Evolutionary conservation across 1,284 basidiomycete genomes (phyloP).

Genomic region (Tilletia caries): DNA sequence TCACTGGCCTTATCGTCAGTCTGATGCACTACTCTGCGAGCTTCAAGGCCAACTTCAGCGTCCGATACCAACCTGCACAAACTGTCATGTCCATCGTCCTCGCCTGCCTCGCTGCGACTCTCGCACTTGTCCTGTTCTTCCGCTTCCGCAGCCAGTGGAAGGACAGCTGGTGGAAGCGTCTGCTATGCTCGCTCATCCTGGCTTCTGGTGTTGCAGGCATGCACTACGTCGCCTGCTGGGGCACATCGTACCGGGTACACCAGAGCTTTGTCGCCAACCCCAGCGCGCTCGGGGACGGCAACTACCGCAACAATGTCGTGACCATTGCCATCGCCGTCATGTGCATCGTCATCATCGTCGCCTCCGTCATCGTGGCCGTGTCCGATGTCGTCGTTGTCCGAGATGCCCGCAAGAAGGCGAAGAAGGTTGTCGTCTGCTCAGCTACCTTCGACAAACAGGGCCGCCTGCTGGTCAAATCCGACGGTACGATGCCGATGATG

Average conservation of each 20-base stretch:
- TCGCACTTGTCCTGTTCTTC: constrained; percentile 59
- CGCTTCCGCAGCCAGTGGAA: constrained; percentile 58
- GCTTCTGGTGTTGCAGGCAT: constrained; percentile 58
- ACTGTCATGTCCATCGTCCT: constrained; percentile 57
- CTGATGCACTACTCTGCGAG: constrained; percentile 59
- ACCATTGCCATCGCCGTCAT: constrained; percentile 55
- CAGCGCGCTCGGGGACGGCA: constrained; percentile 28
- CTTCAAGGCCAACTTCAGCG: constrained; percentile 53
- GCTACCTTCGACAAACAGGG: constrained; percentile 59
- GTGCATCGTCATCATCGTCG: constrained; percentile 57
- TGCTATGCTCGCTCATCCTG: constrained; percentile 55
- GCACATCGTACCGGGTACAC: constrained; percentile 56
- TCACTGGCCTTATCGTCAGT: constrained; percentile 74
- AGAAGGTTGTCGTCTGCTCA: constrained; percentile 58
- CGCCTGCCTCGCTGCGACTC: constrained; percentile 57
- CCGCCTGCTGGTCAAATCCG: constrained; percentile 57
- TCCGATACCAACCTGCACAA: constrained; percentile 52
- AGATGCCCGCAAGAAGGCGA: constrained; percentile 55
- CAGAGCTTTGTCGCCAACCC: constrained; percentile 25
- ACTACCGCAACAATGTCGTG: constrained; percentile 51
- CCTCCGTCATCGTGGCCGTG: constrained; percentile 55
- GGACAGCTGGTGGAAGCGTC: constrained; percentile 58
- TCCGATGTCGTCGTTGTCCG: constrained; percentile 54
- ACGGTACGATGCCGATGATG: constrained; percentile 59
- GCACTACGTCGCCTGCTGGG: constrained; percentile 59